Evolutionary conservation across 2,329 filamentous ascomycete species (phyloP).

Genomic region (Arthrobotrys iridis): DNA sequence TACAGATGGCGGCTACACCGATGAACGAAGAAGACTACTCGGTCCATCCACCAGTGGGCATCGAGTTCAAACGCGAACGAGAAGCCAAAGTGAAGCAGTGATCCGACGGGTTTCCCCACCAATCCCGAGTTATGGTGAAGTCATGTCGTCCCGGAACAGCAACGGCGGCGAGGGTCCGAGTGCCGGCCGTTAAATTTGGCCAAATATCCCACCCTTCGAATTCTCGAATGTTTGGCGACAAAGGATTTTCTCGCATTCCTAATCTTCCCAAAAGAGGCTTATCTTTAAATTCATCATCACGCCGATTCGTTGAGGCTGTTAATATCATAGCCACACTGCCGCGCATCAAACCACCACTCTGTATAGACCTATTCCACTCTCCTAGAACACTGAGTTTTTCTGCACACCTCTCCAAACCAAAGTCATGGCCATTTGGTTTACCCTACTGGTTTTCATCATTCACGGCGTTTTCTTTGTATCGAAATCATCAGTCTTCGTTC

Average conservation of each 20-base stretch:
- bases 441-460: conserved; percentile 29
- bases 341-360: conserved; percentile 11
- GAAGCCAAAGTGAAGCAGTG: conserved; percentile 50
- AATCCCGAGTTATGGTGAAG: conserved; percentile 50
- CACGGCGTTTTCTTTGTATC: conserved; percentile 30
- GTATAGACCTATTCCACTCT: conserved; percentile 48
- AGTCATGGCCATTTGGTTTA: conserved; percentile 46
- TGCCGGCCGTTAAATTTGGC: conserved; percentile 1
- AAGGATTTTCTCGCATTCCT: not conserved
- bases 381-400: conserved; percentile 39
- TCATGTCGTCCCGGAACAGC: conserved; percentile 40
- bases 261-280: not conserved
- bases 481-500: conserved; percentile 27
- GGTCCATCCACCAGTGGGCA: conserved; percentile 38
- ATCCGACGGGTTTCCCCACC: conserved; percentile 43
- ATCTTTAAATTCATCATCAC: not conserved
- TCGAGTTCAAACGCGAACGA: conserved; percentile 27
- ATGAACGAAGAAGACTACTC: conserved; percentile 42
- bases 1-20: conserved; percentile 27
- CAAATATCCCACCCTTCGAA: not conserved
- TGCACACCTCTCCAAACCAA: conserved; percentile 28
- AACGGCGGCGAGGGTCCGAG: conserved; percentile 38
- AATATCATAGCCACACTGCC: conserved; percentile 7
- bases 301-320: not conserved
- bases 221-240: not conserved